Conservation (phyloP, 176 grass and related monocot genomes). For the Canna indica region DNA sequence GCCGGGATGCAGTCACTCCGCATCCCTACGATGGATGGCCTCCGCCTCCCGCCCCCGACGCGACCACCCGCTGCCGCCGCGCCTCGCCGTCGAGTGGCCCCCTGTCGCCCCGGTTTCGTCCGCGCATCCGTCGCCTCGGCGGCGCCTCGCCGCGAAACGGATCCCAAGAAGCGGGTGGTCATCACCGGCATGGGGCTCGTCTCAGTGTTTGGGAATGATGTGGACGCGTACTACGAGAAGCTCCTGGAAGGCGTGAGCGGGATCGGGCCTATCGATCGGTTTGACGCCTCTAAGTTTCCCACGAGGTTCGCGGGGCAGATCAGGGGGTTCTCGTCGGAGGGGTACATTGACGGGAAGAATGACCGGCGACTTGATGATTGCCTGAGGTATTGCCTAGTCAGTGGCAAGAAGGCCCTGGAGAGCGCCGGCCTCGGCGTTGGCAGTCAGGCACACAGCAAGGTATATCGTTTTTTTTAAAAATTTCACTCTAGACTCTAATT, state of each 20-base stretch:
- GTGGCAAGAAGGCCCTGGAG: constrained; percentile 42
- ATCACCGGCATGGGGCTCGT: constrained; percentile 44
- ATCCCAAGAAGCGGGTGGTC: constrained; percentile 43
- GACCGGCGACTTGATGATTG: constrained; percentile 70
- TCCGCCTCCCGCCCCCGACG: constrained; percentile 9
- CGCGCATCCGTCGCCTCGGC: neutral
- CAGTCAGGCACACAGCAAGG: constrained; percentile 25
- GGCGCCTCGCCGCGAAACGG: constrained; percentile 26
- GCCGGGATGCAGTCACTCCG: constrained; percentile 5
- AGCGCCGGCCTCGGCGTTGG: constrained; percentile 29
- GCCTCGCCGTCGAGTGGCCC: neutral
- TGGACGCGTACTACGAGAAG: constrained; percentile 75
- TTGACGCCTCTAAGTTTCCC: constrained; percentile 72
- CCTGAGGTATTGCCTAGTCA: constrained; percentile 73
- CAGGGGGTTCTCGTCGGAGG: constrained; percentile 73
- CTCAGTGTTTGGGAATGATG: constrained; percentile 63
- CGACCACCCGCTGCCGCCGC: neutral
- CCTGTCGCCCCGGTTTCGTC: neutral
- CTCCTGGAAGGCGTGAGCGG: constrained; percentile 76
- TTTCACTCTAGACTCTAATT: neutral
- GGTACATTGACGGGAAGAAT: constrained; percentile 79
- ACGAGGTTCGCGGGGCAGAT: constrained; percentile 91
- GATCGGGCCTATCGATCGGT: constrained; percentile 66
- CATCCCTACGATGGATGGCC: constrained; percentile 1
- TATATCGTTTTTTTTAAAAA: constrained; percentile 8